Evolutionary conservation across 345 rosid species (phyloP).

Genomic region (Crucihimalaya himalaica): DNA sequence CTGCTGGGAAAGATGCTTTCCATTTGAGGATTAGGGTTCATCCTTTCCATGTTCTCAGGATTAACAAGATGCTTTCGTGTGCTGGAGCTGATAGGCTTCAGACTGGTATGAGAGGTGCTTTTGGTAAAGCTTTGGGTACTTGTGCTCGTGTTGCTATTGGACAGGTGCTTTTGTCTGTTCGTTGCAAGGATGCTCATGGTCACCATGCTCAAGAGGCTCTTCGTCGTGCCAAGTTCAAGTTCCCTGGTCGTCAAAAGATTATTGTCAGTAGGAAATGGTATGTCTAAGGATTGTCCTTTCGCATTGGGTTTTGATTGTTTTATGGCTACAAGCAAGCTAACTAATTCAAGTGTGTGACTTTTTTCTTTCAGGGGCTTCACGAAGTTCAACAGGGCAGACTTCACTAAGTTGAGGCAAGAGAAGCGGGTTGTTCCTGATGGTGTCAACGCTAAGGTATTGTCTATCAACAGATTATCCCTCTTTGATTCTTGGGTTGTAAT

Average conservation of each 20-base stretch:
- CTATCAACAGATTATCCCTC: background rate
- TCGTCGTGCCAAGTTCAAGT: constrained; percentile 78
- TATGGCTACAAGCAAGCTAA: background rate
- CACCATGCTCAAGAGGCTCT: constrained; percentile 81
- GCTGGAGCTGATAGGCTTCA: constrained; percentile 92
- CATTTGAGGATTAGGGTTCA: constrained; percentile 76
- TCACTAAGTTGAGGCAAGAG: constrained; percentile 57
- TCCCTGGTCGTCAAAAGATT: constrained; percentile 80
- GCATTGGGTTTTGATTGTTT: background rate
- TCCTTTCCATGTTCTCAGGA: constrained; percentile 77
- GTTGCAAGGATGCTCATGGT: constrained; percentile 70
- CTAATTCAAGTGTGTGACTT: background rate
- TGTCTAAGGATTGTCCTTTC: background rate
- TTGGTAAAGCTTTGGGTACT: constrained; percentile 71
- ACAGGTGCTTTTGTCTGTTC: constrained; percentile 77
- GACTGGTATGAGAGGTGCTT: constrained; percentile 85
- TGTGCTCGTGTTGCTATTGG: constrained; percentile 80
- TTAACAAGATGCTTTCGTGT: constrained; percentile 86
- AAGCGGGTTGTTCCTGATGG: constrained; percentile 64
- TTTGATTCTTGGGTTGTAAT: background rate
- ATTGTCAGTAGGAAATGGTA: constrained; percentile 85
- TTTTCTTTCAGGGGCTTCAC: constrained; percentile 62
- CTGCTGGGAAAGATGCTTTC: constrained; percentile 78
- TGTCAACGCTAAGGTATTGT: constrained; percentile 66
- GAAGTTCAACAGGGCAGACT: constrained; percentile 63